Base-by-base conservation (phyloP, 2,329 filamentous ascomycete genomes). In the Sclerotinia spermophila region DNA sequence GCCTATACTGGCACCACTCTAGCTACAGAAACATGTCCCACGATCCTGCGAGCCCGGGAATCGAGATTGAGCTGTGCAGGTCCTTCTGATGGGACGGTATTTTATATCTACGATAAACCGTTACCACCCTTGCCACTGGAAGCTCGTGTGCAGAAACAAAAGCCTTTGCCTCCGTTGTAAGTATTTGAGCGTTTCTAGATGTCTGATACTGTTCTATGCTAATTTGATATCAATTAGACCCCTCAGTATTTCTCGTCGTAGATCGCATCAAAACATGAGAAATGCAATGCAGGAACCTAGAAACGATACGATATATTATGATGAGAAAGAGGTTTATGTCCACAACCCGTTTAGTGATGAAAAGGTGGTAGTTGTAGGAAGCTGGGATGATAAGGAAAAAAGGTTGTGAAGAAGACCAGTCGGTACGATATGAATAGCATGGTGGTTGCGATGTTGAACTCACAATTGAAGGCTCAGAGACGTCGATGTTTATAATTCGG, bases 101-200 rank as follows among this genome's bases (percentile, higher is more conserved):
- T 69, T 27, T 69, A 69, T 27, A 65, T 69, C 17, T 69, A 69
- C 48, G 68, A 69, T 56, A 69, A 69, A 45, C 68, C 68, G 4
- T 44, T 69, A 13, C 68, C 68, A 6, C 68, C 68, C 3, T 24
- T 69, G 33, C 68, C 68, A 6, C 61, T 30, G 27, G 68, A 69
- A 27, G 68, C 68, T 45, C 19, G 56, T 5, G 40, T 45, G 19
- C 38, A 38, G 30, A 51, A 53, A 19, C 68, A 69, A 6, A 69
- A 69, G 44, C 68, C 68, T 13, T 48, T 69, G n/a, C 68, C 68
- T 38, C 59, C 68, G 3, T 17, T 69, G 68, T 69, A 66, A n/a
- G 68, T 65, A 30, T 5, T 5, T 7, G 24, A 27, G 30, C 0
- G n/a, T 8, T 17, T 42, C 4, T 8, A 13, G 13, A 24, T 4